Evolutionary conservation across 306 rosid genomes (phyloP).

Genomic region (Trifolium fragiferum): DNA sequence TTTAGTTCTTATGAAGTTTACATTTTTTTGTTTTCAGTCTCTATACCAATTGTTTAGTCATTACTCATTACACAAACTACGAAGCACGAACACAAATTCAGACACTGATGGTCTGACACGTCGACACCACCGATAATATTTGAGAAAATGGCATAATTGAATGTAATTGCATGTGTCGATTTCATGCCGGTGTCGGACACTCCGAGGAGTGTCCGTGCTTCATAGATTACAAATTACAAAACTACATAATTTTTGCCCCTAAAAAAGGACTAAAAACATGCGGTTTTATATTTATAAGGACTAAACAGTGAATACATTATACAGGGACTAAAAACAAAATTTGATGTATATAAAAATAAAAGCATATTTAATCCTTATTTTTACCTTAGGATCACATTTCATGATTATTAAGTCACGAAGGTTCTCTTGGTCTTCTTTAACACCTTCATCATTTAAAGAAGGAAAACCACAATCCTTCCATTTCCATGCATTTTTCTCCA

Average conservation of each 20-base stretch:
- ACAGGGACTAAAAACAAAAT: not conserved
- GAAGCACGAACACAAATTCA: no score
- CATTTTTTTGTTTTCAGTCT: not conserved
- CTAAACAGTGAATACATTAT: not conserved
- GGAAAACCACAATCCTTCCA: conserved; percentile 89
- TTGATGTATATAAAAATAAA: not conserved
- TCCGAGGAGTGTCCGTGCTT: no score
- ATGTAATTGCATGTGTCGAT: no score
- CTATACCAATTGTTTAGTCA: not conserved
- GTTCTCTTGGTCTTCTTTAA: conserved; percentile 40
- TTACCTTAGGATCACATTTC: conserved; percentile 77
- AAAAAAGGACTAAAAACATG: not conserved
- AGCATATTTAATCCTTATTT: no score
- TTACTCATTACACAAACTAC: not conserved
- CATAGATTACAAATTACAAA: not conserved
- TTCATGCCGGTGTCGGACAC: no score
- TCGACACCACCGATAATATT: no score
- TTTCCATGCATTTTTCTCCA: conserved; percentile 74
- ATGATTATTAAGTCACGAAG: conserved; percentile 29
- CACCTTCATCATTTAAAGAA: not conserved
- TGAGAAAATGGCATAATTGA: no score
- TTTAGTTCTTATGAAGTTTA: not conserved
- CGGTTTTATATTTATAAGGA: not conserved
- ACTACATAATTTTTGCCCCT: not conserved
- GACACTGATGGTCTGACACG: no score